Base-by-base conservation (phyloP, 208 protist genomes). In the Tetramitus jugosus region DNA sequence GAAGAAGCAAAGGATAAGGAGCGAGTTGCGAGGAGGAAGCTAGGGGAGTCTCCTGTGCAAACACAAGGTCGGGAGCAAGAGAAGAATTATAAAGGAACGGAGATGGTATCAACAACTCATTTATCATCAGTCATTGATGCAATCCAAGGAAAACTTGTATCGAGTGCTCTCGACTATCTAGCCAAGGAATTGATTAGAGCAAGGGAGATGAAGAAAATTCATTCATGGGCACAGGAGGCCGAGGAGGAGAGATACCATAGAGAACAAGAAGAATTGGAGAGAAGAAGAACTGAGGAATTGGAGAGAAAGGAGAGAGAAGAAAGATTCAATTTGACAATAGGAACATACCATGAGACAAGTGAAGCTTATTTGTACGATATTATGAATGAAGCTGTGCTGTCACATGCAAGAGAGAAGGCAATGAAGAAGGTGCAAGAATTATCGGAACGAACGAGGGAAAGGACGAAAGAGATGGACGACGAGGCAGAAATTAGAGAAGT, bases 141-240 rank as follows among this genome's bases (percentile, higher is more conserved):
- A 33, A 89, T 88, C 14, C 84, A 91, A 74, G 92, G 91, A 40
- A 89, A 91, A 43, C 82, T 94, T 60, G 82, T 94, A 74, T 79
- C 80, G 60, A 90, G 89, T 72, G 92, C 90, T 7, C 83, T 95
- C 7, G 91, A 90, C 60, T 94, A 90, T 80, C 85, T 95, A 29
- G 86, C 85, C 31, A 85, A 92, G 80, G 91, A 94, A 84, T 82
- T 94, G 42, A 79, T 77, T 17, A 87, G 92, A 37, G 90, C 91
- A 83, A 88, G 87, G 49, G 91, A 94, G 46, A 80, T 87, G 76
- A 64, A 79, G 43, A 68, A 77, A 37, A 76, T 95, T 64, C 84
- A 88, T 40, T 42, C 65, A 33, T 79, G 89, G 42, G 88, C 85
- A 46, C 82, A 77, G 39, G 84, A 86, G 78, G 90, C 90, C 29